phyloP scores from a whole-genome alignment of 768 basidiomycete species.

The Lentinula detonsa region DNA sequence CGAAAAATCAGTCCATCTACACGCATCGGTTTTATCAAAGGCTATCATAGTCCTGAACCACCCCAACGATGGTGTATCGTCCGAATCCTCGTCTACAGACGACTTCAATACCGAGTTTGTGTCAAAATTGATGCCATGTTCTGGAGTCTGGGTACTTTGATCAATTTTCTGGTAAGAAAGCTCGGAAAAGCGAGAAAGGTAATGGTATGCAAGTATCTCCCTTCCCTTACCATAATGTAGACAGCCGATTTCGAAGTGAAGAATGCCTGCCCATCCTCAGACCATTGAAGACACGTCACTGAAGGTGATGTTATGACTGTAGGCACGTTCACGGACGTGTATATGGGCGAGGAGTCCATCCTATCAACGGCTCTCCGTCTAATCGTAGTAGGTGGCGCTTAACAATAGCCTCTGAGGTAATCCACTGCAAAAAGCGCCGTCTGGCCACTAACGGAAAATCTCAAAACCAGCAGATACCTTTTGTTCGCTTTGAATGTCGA shows the following conservation, averaged over 20 bases:
- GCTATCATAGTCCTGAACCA: conserved; percentile 78
- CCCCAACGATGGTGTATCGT: conserved; percentile 34
- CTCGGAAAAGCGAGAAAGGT: not conserved
- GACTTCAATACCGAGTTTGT: conserved; percentile 44
- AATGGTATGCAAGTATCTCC: too few relatives aligned
- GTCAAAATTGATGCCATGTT: conserved; percentile 66
- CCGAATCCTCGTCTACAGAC: conserved; percentile 21
- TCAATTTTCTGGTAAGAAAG: not conserved
- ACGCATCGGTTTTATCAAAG: conserved; percentile 35
- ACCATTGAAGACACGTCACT: conserved; percentile 59
- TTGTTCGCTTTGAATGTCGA: too few relatives aligned
- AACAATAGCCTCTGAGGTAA: too few relatives aligned
- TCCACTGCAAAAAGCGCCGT: too few relatives aligned
- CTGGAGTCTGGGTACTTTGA: conserved; percentile 52
- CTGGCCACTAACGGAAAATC: too few relatives aligned
- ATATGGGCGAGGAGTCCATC: conserved; percentile 22
- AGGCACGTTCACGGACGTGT: conserved; percentile 51
- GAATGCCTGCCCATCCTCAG: conserved; percentile 65
- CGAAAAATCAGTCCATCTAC: conserved; percentile 43
- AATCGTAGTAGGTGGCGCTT: too few relatives aligned
- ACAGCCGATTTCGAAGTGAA: conserved; percentile 62
- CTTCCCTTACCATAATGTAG: conserved; percentile 55
- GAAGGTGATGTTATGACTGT: conserved; percentile 58
- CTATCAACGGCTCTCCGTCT: too few relatives aligned
- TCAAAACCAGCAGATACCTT: too few relatives aligned